Conservation (phyloP, 2,329 filamentous ascomycete genomes). For the Berkeleyomyces rouxiae region DNA sequence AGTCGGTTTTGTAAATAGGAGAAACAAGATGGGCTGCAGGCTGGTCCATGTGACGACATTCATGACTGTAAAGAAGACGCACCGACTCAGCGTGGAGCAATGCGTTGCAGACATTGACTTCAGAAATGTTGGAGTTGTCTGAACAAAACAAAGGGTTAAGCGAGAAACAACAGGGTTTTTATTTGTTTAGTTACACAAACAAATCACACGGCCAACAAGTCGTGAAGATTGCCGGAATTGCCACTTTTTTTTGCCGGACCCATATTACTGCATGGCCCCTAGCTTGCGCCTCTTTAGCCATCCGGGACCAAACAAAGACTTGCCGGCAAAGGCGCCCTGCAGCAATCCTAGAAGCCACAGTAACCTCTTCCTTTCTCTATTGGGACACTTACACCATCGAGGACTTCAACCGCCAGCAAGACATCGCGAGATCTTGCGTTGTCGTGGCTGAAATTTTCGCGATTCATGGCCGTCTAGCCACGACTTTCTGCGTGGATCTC, state of each 20-base stretch:
- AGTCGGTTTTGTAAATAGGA: no score
- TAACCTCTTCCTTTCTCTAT: not conserved
- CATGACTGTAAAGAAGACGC: no score
- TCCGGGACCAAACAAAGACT: not conserved
- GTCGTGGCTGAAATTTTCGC: not conserved
- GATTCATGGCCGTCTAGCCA: not conserved
- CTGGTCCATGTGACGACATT: no score
- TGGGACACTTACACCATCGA: not conserved
- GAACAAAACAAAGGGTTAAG: no score
- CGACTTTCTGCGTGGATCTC: not conserved
- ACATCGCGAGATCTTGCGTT: not conserved
- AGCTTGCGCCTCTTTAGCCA: not conserved
- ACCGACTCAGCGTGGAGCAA: no score
- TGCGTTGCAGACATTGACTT: no score
- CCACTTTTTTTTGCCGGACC: conserved; percentile 3
- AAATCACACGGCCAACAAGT: not conserved
- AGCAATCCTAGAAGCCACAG: not conserved
- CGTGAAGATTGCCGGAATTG: not conserved
- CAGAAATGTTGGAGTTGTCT: no score
- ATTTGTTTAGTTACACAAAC: not conserved
- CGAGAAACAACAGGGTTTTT: no score
- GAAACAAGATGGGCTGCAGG: no score
- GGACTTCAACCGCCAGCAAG: not conserved
- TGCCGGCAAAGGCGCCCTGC: not conserved
- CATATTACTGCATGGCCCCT: not conserved